A percentile compares a stretch with the other conserved stretches of the same genome.
phyloP scores from a whole-genome alignment of 495 filamentous ascomycete genomes.

The Tuber borchii region DNA sequence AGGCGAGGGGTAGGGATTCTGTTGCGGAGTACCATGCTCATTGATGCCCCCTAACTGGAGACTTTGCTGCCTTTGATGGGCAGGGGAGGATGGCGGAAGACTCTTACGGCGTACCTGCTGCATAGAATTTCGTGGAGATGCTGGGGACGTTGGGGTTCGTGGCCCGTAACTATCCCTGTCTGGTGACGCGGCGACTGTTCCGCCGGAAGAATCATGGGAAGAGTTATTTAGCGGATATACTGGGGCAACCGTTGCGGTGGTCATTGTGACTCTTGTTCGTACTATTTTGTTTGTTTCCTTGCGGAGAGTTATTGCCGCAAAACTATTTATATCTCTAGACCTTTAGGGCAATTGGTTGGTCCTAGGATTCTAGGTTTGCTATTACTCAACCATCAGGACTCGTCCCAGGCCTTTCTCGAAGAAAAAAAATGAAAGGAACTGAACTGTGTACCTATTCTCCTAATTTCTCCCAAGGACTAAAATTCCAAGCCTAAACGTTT shows the following conservation, averaged over 20 bases:
- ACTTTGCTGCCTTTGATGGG: conserved; percentile 15
- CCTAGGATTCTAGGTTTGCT: not conserved
- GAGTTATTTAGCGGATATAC: conserved; percentile 6
- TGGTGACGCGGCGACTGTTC: not conserved
- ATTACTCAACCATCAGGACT: not conserved
- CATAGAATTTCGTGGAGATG: conserved; percentile 26
- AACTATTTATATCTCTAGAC: conserved; percentile 13
- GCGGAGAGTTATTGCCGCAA: not conserved
- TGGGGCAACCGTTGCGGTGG: conserved; percentile 9
- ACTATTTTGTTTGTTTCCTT: not conserved
- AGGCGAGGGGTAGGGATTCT: conserved; percentile 31
- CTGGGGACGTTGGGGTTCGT: conserved; percentile 21
- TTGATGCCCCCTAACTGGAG: conserved; percentile 20
- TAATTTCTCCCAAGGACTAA: not conserved
- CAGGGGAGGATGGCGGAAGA: conserved; percentile 26
- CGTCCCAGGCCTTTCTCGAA: not conserved
- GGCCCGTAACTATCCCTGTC: conserved; percentile 13
- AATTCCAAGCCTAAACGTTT: not conserved
- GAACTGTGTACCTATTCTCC: not conserved
- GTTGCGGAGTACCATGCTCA: conserved; percentile 21
- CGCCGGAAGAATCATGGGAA: not conserved
- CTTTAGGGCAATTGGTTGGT: not conserved
- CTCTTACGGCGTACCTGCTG: conserved; percentile 18
- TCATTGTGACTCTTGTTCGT: not conserved
- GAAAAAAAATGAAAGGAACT: not conserved